phyloP scores from a whole-genome alignment of 1,284 basidiomycete species.

The Inonotus obliquus region DNA sequence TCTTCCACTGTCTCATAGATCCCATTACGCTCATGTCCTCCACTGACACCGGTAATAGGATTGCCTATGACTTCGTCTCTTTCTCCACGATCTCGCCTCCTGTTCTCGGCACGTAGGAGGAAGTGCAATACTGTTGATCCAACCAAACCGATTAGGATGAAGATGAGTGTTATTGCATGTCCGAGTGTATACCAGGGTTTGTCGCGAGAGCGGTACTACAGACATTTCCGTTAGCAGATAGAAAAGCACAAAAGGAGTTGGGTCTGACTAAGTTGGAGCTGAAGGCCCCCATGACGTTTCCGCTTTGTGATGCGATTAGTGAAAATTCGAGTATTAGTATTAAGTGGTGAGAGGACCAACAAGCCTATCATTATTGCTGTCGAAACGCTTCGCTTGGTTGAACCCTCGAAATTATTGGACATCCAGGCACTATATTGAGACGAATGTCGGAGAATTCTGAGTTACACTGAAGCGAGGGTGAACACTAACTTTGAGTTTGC shows the following conservation, averaged over 20 bases:
- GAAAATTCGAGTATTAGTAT: neutral
- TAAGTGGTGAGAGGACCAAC: conserved; percentile 23
- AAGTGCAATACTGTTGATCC: conserved; percentile 34
- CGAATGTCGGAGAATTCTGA: no score
- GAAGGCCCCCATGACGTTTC: conserved; percentile 44
- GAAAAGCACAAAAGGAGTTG: conserved; percentile 19
- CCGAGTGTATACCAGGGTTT: conserved; percentile 46
- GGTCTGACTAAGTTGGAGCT: conserved; percentile 38
- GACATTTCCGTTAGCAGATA: neutral
- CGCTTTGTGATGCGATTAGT: conserved; percentile 23
- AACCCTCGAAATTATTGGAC: conserved; percentile 68
- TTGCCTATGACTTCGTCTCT: conserved; percentile 42
- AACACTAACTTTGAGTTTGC: neutral
- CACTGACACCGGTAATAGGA: conserved; percentile 13
- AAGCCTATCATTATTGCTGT: conserved; percentile 61
- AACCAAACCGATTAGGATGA: conserved; percentile 44
- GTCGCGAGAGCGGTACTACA: conserved; percentile 33
- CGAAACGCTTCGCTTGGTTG: conserved; percentile 70
- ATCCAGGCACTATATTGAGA: conserved; percentile 50
- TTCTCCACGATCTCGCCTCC: conserved; percentile 39
- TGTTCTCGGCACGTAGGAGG: conserved; percentile 39
- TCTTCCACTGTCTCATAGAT: conserved; percentile 43
- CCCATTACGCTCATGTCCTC: conserved; percentile 27
- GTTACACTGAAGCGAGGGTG: no score
- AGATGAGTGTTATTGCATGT: conserved; percentile 46